These are phyloP conservation scores for Lentinula sp. DNA, from an alignment of 768 basidiomycete genomes.

Conservation along the genomic window DNA sequence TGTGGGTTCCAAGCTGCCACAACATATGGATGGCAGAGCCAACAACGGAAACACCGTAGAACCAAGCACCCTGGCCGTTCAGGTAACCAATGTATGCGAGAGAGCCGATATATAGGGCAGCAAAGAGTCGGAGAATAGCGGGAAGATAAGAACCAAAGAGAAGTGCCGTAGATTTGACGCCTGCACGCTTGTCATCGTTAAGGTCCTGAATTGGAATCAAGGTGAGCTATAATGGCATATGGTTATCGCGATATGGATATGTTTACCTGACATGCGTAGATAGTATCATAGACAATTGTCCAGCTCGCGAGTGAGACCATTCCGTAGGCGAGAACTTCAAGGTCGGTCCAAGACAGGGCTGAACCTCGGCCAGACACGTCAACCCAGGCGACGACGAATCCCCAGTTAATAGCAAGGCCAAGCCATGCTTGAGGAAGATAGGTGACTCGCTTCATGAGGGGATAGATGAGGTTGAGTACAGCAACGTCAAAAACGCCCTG, in stretches of 20 bases:
- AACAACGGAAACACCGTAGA: conserved; percentile 11
- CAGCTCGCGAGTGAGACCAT: conserved; percentile 8
- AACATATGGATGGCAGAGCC: conserved; percentile 13
- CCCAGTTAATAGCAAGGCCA: conserved; percentile 16
- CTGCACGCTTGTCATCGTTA: conserved; percentile 48
- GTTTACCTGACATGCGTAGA: conserved; percentile 44
- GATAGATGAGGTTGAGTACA: conserved; percentile 17
- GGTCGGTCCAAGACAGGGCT: background rate
- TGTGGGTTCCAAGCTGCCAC: conserved; percentile 12
- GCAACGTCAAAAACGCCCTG: conserved; percentile 15
- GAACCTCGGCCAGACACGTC: conserved; percentile 10
- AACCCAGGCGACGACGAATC: conserved; percentile 17
- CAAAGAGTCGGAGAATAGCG: conserved; percentile 37
- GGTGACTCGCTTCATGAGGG: conserved; percentile 21
- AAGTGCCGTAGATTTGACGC: conserved; percentile 57
- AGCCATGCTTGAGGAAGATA: conserved; percentile 23
- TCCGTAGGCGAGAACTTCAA: conserved; percentile 1
- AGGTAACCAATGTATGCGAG: conserved; percentile 19
- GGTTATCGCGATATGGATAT: conserved; percentile 9
- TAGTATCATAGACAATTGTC: conserved; percentile 33
- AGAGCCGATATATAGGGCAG: conserved; percentile 14
- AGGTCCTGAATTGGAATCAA: conserved; percentile 30
- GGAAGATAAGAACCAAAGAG: conserved; percentile 44
- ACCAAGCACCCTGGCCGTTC: conserved; percentile 17
- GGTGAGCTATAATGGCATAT: background rate